phyloP scores from a whole-genome alignment of 805 yeast genomes.

The Yarrowia alimentaria region DNA sequence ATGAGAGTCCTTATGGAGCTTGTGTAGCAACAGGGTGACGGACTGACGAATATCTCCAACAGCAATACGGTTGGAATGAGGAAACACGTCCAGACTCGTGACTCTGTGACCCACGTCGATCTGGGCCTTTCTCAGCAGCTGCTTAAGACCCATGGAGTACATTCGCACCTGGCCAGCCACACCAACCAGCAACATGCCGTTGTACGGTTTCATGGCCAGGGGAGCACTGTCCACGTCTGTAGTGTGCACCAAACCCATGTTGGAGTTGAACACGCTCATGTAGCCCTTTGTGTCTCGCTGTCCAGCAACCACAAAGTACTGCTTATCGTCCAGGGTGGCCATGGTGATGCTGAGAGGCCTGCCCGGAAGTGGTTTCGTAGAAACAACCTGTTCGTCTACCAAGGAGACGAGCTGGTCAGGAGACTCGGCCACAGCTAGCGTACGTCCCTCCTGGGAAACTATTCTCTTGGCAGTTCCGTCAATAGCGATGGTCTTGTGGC shows the following conservation, averaged over 20 bases:
- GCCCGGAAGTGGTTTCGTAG: background rate
- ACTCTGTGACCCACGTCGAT: constrained; percentile 47
- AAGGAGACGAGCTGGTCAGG: background rate
- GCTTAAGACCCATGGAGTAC: constrained; percentile 76
- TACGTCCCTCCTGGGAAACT: background rate
- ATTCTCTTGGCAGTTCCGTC: background rate
- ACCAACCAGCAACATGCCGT: constrained; percentile 62
- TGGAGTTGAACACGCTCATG: background rate
- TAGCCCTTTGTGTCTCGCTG: constrained; percentile 9
- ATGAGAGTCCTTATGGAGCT: constrained; percentile 44
- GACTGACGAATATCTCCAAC: constrained; percentile 74
- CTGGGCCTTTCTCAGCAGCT: constrained; percentile 66
- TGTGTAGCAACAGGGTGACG: constrained; percentile 55
- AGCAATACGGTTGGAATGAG: constrained; percentile 56
- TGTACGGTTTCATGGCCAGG: constrained; percentile 52
- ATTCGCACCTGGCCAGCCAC: constrained; percentile 52
- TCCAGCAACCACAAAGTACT: constrained; percentile 36
- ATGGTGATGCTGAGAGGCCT: background rate
- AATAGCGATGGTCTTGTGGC: background rate
- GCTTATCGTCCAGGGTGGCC: constrained; percentile 11
- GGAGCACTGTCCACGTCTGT: constrained; percentile 55
- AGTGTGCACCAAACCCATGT: constrained; percentile 53
- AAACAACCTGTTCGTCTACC: background rate
- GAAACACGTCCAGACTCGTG: constrained; percentile 48
- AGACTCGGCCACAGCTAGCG: background rate